Evolutionary conservation across 2,329 filamentous ascomycete species (phyloP), one percentile per base, ranked within the genome.

Genomic region (Rhytidhysteron rufulum): DNA sequence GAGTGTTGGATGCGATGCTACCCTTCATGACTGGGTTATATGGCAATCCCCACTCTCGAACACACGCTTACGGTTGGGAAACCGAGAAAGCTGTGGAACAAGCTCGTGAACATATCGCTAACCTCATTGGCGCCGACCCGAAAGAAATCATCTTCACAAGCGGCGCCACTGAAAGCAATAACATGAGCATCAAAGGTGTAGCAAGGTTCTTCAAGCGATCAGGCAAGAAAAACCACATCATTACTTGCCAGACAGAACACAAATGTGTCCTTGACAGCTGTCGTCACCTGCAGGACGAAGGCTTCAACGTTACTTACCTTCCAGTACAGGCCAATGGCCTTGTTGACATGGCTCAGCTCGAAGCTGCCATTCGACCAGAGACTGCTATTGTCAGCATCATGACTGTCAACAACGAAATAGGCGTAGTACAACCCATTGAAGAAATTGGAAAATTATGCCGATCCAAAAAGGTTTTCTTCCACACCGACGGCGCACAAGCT

Each of bases 141-240:
- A 98, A 98, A 70, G 93, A 98, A 65, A 97, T 98, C 51, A 94
- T 98, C 57, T 97, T 98, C 70, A 98, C 93, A 5, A 96, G 90
- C 57, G 93, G 93, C 40, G 93, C 93, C 13, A 98, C 93, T 0
- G 93, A 98, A 73, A 96, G 89, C 63, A 98, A 98, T 71, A 98
- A 98, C 60, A 98, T 98, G 93, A 95, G 89, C 68, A 88, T 98
- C 72, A 98, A 98, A 72, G 93, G 93, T 49, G 91, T 98, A 7
- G 90, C 93, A 16, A 80, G 91, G 48, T 98, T 98, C 71, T 96
- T 96, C 64, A 89, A 88, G 51, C 82, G 88, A 42, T 83, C 81
- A 2, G 90, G 89, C 56, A 96, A 96, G 80, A 97, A 97, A 82
- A 95, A 86, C 72, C 93, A 98, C 68, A 91, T 98, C 60, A 89